Conservation (phyloP, 2,329 filamentous ascomycete species). For the Ascocoryne sarcoides region DNA sequence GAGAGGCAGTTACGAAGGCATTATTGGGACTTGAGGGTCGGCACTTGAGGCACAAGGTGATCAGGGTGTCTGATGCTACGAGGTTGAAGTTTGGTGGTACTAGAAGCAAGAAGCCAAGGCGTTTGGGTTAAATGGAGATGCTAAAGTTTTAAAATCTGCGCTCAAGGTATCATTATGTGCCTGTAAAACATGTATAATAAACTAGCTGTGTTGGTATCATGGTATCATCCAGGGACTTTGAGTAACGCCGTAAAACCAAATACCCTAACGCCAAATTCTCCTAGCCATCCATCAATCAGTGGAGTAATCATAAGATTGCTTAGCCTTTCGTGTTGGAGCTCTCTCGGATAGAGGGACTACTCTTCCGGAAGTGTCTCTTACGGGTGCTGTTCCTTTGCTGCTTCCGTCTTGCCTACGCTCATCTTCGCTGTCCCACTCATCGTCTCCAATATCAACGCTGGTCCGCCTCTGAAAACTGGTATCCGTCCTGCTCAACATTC, state of each 20-base stretch:
- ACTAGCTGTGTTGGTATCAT: slow-evolving; percentile 14
- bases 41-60: slow-evolving; percentile 63
- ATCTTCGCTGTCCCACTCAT: slow-evolving; percentile 39
- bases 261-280: slow-evolving; percentile 3
- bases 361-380: slow-evolving; percentile 43
- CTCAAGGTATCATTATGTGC: neutral
- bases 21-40: slow-evolving; percentile 79
- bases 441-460: slow-evolving; percentile 20
- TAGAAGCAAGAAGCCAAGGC: slow-evolving; percentile 74
- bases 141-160: too few relatives aligned
- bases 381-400: slow-evolving; percentile 29
- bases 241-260: too few relatives aligned
- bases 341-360: slow-evolving; percentile 43
- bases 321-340: slow-evolving; percentile 32
- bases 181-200: slow-evolving; percentile 18
- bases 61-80: slow-evolving; percentile 75
- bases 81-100: slow-evolving; percentile 93
- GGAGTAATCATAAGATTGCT: slow-evolving; percentile 9
- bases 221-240: too few relatives aligned
- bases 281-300: slow-evolving; percentile 9
- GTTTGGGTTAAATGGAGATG: slow-evolving; percentile 45
- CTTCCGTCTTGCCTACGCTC: slow-evolving; percentile 32
- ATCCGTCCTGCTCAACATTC: slow-evolving; percentile 41
- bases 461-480: slow-evolving; percentile 18
- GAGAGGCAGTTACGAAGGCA: slow-evolving; percentile 85